phyloP scores from a whole-genome alignment of 1,284 basidiomycete genomes.

The Schizophyllum amplum region DNA sequence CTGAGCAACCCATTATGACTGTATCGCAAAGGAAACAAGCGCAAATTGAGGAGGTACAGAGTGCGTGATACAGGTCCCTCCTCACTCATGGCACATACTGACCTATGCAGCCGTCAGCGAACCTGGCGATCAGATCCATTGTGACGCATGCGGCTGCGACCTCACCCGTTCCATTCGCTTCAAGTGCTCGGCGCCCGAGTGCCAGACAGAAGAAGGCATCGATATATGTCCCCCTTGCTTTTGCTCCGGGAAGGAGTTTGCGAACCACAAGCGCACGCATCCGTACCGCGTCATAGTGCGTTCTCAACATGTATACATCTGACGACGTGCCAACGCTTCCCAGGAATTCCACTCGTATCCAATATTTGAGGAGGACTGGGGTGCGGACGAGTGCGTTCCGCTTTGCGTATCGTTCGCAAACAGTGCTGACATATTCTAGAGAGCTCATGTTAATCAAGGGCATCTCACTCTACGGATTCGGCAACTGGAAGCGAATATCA shows the following conservation, averaged over 20 bases:
- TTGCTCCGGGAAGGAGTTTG: constrained; percentile 86
- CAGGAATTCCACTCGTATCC: constrained; percentile 96
- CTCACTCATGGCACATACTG: constrained; percentile 19
- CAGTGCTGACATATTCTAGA: constrained; percentile 30
- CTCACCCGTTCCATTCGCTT: constrained; percentile 87
- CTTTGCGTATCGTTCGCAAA: neutral
- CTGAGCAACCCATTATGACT: constrained; percentile 41
- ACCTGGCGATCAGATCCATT: constrained; percentile 69
- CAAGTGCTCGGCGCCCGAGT: constrained; percentile 80
- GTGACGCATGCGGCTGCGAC: constrained; percentile 67
- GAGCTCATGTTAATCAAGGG: constrained; percentile 91
- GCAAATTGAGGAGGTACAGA: constrained; percentile 66
- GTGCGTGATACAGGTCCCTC: constrained; percentile 38
- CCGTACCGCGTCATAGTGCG: constrained; percentile 87
- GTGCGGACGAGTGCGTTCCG: constrained; percentile 82
- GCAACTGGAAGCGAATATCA: constrained; percentile 96
- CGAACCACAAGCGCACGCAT: constrained; percentile 82
- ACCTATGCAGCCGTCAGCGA: constrained; percentile 54
- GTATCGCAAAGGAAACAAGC: constrained; percentile 63
- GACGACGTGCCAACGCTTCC: neutral
- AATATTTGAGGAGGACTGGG: constrained; percentile 94
- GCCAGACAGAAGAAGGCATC: constrained; percentile 69
- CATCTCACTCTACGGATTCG: constrained; percentile 82
- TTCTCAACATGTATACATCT: constrained; percentile 19
- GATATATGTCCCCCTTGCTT: constrained; percentile 90